Conservation (phyloP, 2,329 filamentous ascomycete species). For the Tympanopsis confertula region DNA sequence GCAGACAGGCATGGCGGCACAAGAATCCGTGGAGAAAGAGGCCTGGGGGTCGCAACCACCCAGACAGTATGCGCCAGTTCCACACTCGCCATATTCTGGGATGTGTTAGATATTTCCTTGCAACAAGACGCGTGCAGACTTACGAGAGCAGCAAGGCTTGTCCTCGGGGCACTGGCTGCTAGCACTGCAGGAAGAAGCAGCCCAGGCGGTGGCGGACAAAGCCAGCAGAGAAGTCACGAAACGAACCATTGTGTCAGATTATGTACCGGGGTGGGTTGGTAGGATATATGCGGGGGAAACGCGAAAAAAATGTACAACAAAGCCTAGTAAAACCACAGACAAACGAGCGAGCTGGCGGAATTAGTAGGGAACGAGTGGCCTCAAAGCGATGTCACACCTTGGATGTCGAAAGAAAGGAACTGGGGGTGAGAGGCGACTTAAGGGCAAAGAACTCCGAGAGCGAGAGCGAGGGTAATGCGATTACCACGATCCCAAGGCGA, state of each 20-base stretch:
- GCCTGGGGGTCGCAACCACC: slow-evolving; percentile 85
- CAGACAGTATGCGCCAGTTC: slow-evolving; percentile 86
- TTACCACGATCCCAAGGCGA: too few species aligned
- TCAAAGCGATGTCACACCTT: too few species aligned
- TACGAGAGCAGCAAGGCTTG: slow-evolving; percentile 71
- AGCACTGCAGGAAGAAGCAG: background rate
- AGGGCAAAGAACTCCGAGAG: too few species aligned
- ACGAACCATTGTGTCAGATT: background rate
- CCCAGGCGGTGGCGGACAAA: background rate
- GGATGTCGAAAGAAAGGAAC: too few species aligned
- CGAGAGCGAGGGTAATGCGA: too few species aligned
- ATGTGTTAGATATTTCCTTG: slow-evolving; percentile 5
- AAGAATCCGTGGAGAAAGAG: slow-evolving; percentile 74
- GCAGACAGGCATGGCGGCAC: slow-evolving; percentile 75
- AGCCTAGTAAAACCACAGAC: too few species aligned
- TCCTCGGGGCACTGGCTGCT: slow-evolving; percentile 50
- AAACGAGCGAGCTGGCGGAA: too few species aligned
- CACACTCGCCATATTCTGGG: slow-evolving; percentile 82
- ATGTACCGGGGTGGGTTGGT: too few species aligned
- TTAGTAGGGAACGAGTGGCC: too few species aligned
- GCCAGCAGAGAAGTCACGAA: background rate
- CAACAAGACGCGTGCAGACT: slow-evolving; percentile 20
- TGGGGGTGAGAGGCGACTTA: too few species aligned
- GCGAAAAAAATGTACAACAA: too few species aligned
- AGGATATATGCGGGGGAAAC: background rate